Conservation (phyloP, 352 stramenopile genomes). For the Pythium aphanidermatum region DNA sequence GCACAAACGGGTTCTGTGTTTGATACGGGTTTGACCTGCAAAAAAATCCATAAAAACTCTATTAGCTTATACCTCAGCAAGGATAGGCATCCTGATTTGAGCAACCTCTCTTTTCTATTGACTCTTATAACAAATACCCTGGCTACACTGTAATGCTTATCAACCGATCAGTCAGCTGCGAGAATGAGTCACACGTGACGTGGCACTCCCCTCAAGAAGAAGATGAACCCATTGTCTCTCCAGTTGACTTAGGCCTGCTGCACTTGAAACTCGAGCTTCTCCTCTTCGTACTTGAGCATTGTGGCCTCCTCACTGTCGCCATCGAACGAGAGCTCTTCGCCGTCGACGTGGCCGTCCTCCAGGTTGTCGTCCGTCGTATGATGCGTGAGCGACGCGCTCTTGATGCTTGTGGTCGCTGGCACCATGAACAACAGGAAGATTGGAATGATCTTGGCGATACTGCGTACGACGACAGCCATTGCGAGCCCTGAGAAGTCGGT, state of each 20-base stretch:
- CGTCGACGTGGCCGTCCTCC: conserved; percentile 22
- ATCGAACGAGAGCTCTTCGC: conserved; percentile 16
- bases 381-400: conserved; percentile 35
- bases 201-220: conserved; percentile 10
- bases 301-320: conserved; percentile 12
- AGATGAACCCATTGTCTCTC: conserved; percentile 3
- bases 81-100: conserved; percentile 4
- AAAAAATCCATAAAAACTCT: neutral
- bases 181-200: conserved; percentile 3
- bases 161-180: neutral
- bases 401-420: conserved; percentile 59
- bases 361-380: conserved; percentile 21
- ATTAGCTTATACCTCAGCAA: neutral
- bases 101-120: neutral
- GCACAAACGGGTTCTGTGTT: conserved; percentile 9
- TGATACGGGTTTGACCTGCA: conserved; percentile 4
- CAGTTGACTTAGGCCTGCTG: conserved; percentile 1
- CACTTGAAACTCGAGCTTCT: conserved; percentile 32
- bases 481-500: conserved; percentile 58
- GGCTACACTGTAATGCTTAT: no score
- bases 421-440: conserved; percentile 73
- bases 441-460: conserved; percentile 53
- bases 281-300: conserved; percentile 19
- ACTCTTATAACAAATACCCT: no score
- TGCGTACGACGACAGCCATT: conserved; percentile 50